These are phyloP conservation scores for Auricularia heimuer DNA, from an alignment of 768 basidiomycete genomes.

Conservation along the genomic window DNA sequence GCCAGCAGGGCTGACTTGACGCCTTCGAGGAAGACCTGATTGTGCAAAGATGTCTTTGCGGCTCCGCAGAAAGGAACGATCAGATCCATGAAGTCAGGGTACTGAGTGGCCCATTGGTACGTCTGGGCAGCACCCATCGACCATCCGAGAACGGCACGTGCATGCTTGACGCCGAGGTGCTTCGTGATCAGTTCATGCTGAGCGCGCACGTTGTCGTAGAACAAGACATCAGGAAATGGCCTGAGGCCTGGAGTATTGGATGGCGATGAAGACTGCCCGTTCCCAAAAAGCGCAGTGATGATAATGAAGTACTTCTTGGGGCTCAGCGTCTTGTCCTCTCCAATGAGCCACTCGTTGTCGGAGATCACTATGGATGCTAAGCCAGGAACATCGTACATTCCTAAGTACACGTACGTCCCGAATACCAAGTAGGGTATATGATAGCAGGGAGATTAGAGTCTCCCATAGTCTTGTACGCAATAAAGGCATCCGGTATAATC, in stretches of 20 bases:
- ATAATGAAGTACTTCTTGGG: conserved; percentile 6
- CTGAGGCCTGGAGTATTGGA: neutral
- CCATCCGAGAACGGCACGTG: neutral
- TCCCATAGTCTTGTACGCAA: conserved; percentile 1
- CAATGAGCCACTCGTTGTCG: neutral
- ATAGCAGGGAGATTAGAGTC: neutral
- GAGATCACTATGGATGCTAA: neutral
- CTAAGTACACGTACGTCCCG: neutral
- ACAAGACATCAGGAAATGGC: neutral
- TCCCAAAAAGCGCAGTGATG: neutral
- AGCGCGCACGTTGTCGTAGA: neutral
- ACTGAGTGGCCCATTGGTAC: conserved; percentile 6
- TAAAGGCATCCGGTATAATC: neutral
- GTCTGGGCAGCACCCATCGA: conserved; percentile 5
- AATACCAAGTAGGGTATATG: conserved; percentile 3
- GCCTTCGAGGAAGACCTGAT: conserved; percentile 6
- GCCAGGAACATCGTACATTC: neutral
- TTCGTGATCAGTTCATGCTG: neutral
- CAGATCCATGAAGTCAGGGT: conserved; percentile 1
- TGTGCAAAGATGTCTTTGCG: neutral
- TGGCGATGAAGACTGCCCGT: conserved; percentile 2
- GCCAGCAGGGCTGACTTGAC: conserved; percentile 4
- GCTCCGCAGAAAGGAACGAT: conserved; percentile 4
- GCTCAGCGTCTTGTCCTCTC: neutral
- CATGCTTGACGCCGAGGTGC: neutral